Conservation (phyloP, 164 flowering plant genomes). For the Umbellularia californica region DNA sequence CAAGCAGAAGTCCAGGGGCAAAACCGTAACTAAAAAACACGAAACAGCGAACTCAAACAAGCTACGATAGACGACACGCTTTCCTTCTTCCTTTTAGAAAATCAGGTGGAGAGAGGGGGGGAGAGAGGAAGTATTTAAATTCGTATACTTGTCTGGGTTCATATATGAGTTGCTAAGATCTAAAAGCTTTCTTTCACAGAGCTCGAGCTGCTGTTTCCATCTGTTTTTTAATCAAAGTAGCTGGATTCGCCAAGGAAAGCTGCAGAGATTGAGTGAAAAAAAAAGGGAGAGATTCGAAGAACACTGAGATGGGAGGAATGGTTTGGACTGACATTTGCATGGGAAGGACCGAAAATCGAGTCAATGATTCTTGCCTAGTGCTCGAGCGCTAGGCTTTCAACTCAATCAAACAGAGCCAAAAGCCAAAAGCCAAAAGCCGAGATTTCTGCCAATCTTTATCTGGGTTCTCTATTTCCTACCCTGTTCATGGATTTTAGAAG, state of each 20-base stretch:
- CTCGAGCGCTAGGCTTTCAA: constrained; percentile 13
- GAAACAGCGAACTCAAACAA: not conserved
- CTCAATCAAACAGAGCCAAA: not conserved
- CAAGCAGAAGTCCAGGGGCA: constrained; percentile 2
- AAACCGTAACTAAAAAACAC: constrained; percentile 4
- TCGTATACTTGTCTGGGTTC: constrained; percentile 1
- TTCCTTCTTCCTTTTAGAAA: not conserved
- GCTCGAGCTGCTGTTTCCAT: constrained; percentile 6
- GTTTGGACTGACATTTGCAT: constrained; percentile 14
- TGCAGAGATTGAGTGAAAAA: constrained; percentile 2
- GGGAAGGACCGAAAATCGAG: constrained; percentile 8
- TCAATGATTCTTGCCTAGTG: constrained; percentile 1
- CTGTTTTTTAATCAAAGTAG: not conserved
- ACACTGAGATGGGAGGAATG: constrained; percentile 17
- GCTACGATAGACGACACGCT: not conserved
- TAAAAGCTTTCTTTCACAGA: constrained; percentile 14
- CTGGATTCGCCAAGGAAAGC: constrained; percentile 5
- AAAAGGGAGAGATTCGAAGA: constrained; percentile 5
- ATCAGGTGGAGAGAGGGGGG: not conserved
- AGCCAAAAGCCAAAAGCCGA: not conserved
- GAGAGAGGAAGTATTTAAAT: constrained; percentile 5
- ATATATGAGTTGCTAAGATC: not conserved
- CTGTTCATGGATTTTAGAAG: constrained; percentile 23
- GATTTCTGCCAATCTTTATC: not conserved
- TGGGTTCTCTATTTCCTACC: not conserved